phyloP scores from a whole-genome alignment of 2,329 filamentous ascomycete species.

The Fonsecaea pugnacius region DNA sequence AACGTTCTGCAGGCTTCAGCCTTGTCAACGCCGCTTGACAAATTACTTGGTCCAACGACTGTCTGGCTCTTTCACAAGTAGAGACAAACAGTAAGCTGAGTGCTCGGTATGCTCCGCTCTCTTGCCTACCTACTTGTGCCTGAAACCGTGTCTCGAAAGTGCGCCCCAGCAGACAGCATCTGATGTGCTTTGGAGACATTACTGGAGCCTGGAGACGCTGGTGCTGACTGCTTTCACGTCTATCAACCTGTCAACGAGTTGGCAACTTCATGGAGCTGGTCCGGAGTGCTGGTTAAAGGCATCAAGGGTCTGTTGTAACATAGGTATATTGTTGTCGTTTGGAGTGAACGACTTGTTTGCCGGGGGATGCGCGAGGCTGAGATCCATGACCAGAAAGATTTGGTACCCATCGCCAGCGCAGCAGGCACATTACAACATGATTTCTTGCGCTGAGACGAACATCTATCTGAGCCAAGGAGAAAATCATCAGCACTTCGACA shows the following conservation, averaged over 20 bases:
- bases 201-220: not conserved
- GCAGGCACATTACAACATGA: not conserved
- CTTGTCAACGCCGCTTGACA: not conserved
- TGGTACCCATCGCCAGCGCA: not conserved
- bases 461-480: not conserved
- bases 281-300: not conserved
- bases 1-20: conserved; percentile 14
- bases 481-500: not conserved
- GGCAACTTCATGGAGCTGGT: not conserved
- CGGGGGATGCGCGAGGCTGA: not conserved
- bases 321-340: not conserved
- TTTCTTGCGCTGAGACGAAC: not conserved
- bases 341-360: not conserved
- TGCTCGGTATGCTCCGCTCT: not conserved
- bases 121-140: not conserved
- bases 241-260: not conserved
- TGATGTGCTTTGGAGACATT: not conserved
- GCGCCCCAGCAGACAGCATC: not conserved
- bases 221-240: not conserved
- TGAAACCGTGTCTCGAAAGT: not conserved
- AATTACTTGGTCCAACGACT: not conserved
- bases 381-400: not conserved
- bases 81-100: not conserved
- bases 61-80: not conserved
- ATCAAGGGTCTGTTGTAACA: not conserved